These are phyloP conservation scores for Protomyces arabidopsidicola DNA, from an alignment of 1,139 yeast genomes.

Conservation along the genomic window DNA sequence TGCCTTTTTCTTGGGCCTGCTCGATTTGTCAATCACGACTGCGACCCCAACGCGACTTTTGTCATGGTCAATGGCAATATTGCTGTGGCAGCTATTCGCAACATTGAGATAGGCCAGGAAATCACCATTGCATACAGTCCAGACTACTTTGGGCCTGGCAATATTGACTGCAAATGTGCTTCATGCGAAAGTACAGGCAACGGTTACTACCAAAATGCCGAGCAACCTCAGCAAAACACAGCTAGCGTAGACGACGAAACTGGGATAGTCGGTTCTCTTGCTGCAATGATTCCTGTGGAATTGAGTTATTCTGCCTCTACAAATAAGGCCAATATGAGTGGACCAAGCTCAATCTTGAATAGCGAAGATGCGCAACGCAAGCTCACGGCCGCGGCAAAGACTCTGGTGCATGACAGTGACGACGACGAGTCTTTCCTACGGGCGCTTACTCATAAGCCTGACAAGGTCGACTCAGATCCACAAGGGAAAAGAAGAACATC, in stretches of 20 bases:
- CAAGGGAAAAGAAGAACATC: background rate
- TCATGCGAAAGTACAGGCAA: constrained; percentile 43
- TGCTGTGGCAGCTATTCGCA: constrained; percentile 40
- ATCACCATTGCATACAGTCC: constrained; percentile 46
- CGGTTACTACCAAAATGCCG: constrained; percentile 32
- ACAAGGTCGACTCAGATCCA: background rate
- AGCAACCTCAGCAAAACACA: background rate
- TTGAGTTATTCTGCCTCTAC: background rate
- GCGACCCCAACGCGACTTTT: constrained; percentile 45
- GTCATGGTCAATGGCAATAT: constrained; percentile 38
- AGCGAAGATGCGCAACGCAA: background rate
- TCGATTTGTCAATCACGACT: constrained; percentile 49
- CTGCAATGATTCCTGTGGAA: background rate
- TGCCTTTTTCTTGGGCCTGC: constrained; percentile 50
- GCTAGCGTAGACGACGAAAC: background rate
- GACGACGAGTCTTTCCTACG: background rate
- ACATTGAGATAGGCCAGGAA: constrained; percentile 46
- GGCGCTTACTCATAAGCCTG: background rate
- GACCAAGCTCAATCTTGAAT: background rate
- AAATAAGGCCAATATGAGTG: background rate
- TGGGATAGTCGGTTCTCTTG: too few relatives aligned
- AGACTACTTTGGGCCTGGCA: constrained; percentile 45
- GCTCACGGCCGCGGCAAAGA: background rate
- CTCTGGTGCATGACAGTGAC: background rate
- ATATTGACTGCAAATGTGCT: constrained; percentile 47